phyloP scores from a whole-genome alignment of 2,329 filamentous ascomycete species.

The Pezicula carpinea region DNA sequence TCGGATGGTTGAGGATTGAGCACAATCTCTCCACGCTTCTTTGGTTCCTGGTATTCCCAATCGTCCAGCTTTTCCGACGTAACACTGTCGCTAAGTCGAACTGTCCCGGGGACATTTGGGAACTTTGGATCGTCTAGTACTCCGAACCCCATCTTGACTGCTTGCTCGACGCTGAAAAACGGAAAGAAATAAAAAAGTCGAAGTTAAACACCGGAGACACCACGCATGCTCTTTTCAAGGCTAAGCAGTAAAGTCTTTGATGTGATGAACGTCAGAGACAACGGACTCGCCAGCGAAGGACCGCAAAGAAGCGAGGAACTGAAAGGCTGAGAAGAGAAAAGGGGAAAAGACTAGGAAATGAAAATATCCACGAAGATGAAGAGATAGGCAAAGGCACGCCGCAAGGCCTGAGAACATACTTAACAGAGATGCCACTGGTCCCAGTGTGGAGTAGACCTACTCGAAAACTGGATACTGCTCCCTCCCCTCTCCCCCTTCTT shows the following conservation, averaged over 20 bases:
- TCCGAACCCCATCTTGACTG: constrained; percentile 21
- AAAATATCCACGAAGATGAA: constrained; percentile 2
- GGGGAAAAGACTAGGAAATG: constrained; percentile 4
- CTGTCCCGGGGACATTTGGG: constrained; percentile 24
- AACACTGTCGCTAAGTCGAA: constrained; percentile 18
- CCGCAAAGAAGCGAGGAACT: constrained; percentile 9
- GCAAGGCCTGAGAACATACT: constrained; percentile 3
- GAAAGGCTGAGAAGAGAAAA: constrained; percentile 3
- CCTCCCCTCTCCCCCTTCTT: not conserved
- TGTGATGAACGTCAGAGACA: constrained; percentile 7
- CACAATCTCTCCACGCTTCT: constrained; percentile 33
- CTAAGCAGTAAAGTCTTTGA: constrained; percentile 6
- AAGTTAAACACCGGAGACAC: constrained; percentile 4
- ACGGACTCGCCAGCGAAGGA: constrained; percentile 21
- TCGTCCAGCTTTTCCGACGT: constrained; percentile 1
- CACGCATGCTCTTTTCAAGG: constrained; percentile 10
- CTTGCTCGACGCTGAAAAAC: not conserved
- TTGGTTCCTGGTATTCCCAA: constrained; percentile 1
- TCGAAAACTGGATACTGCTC: not conserved
- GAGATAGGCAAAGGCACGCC: not conserved
- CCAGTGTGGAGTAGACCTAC: not conserved
- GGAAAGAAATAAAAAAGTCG: constrained; percentile 6
- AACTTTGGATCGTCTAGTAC: constrained; percentile 24
- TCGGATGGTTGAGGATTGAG: constrained; percentile 46
- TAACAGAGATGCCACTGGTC: constrained; percentile 6